Evolutionary conservation across 1,284 basidiomycete genomes (phyloP).

Genomic region (Coriolopsis trogii): DNA sequence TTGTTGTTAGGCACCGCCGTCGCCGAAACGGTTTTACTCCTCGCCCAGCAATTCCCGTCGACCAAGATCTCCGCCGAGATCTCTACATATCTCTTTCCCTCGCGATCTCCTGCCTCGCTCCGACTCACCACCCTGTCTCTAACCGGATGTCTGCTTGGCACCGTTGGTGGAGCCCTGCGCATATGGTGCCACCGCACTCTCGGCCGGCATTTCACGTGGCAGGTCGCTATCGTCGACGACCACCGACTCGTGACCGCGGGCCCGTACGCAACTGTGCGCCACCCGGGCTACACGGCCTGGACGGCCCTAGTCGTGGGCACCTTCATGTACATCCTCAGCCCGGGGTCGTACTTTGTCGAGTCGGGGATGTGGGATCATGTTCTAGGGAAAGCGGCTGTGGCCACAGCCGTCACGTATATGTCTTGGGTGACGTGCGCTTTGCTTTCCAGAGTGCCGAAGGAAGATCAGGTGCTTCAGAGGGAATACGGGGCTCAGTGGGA

Average conservation of each 20-base stretch:
- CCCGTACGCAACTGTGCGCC: conserved; percentile 18
- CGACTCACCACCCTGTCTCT: neutral
- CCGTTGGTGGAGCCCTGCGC: conserved; percentile 4
- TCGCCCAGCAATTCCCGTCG: neutral
- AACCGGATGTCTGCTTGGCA: conserved; percentile 2
- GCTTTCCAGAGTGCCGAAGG: conserved; percentile 5
- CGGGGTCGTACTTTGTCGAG: conserved; percentile 5
- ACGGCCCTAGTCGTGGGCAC: neutral
- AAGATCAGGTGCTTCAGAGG: conserved; percentile 14
- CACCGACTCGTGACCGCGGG: conserved; percentile 15
- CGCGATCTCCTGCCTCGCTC: neutral
- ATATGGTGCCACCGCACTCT: conserved; percentile 11
- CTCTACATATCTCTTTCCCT: neutral
- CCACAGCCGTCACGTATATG: neutral
- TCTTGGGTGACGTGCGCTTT: neutral
- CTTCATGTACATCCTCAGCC: neutral
- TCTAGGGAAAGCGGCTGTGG: neutral
- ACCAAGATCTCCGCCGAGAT: neutral
- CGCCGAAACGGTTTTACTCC: neutral
- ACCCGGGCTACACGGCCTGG: conserved; percentile 14
- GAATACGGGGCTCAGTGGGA: conserved; percentile 22
- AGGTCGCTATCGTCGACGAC: conserved; percentile 11
- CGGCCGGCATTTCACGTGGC: conserved; percentile 14
- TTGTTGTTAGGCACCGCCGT: neutral
- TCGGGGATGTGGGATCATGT: neutral